Conservation (phyloP, 176 grass and related monocot genomes). For the Lolium rigidum region DNA sequence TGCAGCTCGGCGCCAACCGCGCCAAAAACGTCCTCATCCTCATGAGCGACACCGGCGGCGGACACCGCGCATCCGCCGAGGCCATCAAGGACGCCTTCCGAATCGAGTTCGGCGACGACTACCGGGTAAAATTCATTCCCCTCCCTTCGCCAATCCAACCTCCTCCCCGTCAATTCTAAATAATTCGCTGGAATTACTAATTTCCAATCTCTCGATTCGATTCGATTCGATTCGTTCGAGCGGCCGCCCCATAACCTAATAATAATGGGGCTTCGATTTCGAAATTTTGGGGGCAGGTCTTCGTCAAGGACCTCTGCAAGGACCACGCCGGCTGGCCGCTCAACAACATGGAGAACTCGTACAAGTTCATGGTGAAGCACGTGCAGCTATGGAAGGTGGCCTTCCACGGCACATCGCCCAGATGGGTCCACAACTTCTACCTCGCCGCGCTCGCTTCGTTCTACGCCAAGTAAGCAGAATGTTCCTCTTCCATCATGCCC, state of each 20-base stretch:
- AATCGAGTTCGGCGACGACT: constrained; percentile 90
- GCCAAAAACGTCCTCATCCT: constrained; percentile 96
- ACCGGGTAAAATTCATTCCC: constrained; percentile 53
- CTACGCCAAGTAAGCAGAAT: constrained; percentile 85
- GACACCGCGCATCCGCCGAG: constrained; percentile 92
- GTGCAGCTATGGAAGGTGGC: constrained; percentile 99
- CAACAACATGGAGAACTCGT: constrained; percentile 97
- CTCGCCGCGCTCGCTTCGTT: constrained; percentile 85
- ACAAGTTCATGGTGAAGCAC: constrained; percentile 99
- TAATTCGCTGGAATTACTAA: too few species aligned
- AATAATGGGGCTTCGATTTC: background rate
- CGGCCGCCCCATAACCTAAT: background rate
- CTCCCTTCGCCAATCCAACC: background rate
- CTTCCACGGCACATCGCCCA: constrained; percentile 90
- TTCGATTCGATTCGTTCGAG: background rate
- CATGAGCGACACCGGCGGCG: constrained; percentile 96
- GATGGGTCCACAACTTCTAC: constrained; percentile 92
- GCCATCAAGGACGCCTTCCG: constrained; percentile 95
- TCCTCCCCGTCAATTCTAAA: too few species aligned
- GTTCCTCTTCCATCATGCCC: background rate
- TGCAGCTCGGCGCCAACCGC: constrained; percentile 85
- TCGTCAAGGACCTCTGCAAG: constrained; percentile 97
- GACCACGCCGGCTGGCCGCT: constrained; percentile 96
- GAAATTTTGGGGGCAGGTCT: constrained; percentile 57
- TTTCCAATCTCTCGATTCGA: background rate